These are phyloP conservation scores for Neurospora africana DNA, from an alignment of 495 filamentous ascomycete species.

Conservation along the genomic window DNA sequence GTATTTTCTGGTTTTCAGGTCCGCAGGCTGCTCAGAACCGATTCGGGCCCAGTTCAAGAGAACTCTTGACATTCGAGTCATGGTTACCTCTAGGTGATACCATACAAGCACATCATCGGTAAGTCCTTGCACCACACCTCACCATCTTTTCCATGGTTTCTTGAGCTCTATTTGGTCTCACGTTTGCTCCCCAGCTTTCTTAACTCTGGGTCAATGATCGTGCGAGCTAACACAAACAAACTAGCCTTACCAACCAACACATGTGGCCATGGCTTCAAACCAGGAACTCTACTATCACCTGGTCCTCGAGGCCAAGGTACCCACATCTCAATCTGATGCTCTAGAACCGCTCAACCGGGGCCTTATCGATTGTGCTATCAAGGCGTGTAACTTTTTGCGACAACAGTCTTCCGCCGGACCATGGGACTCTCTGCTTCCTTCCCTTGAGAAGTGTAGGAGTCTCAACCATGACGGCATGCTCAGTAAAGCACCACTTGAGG, in stretches of 20 bases:
- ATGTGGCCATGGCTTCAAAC: neutral
- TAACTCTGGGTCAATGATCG: neutral
- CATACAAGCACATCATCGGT: neutral
- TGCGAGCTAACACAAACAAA: neutral
- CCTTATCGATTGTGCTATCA: neutral
- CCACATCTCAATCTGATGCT: neutral
- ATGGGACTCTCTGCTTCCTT: neutral
- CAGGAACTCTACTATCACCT: neutral
- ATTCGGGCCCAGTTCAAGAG: neutral
- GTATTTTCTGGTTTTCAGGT: neutral
- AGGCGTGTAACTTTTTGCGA: neutral
- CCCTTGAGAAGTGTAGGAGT: neutral
- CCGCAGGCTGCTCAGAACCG: neutral
- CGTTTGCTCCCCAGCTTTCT: neutral
- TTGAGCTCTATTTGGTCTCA: neutral
- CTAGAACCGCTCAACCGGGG: neutral
- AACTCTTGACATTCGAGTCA: neutral
- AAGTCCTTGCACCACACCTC: neutral
- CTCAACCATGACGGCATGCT: neutral
- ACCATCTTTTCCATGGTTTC: neutral
- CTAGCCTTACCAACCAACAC: neutral
- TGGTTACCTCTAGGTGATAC: neutral
- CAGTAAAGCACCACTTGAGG: neutral
- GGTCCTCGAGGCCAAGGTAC: neutral
- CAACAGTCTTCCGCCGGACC: neutral